These are phyloP conservation scores for Papiliotrema nemorosa DNA, from an alignment of 1,284 basidiomycete genomes.

Conservation along the genomic window DNA sequence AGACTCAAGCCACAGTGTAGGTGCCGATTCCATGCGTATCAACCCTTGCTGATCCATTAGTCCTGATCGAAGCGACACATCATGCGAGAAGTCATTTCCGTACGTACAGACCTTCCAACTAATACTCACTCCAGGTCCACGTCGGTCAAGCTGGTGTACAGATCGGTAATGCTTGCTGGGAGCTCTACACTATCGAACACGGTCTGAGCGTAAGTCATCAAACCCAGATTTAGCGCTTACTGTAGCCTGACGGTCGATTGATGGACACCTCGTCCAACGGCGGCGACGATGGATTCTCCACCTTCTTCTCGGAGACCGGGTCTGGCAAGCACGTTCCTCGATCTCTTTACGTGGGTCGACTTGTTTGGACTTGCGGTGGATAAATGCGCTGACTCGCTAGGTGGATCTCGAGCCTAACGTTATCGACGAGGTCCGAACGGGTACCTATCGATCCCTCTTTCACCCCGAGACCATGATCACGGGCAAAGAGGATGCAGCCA, in stretches of 20 bases:
- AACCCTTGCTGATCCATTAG: too few relatives aligned
- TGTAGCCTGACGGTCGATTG: conserved; percentile 81
- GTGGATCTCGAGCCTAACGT: conserved; percentile 93
- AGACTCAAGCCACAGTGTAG: too few relatives aligned
- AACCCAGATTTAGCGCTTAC: background rate
- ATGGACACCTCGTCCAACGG: conserved; percentile 67
- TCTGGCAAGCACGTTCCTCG: conserved; percentile 96
- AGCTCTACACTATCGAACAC: conserved; percentile 98
- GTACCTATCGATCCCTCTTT: conserved; percentile 91
- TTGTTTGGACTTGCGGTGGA: background rate
- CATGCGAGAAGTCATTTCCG: conserved; percentile 50
- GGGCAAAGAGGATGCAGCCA: conserved; percentile 99
- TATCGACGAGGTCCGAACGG: conserved; percentile 93
- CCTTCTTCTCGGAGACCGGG: conserved; percentile 62
- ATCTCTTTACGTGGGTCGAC: conserved; percentile 74
- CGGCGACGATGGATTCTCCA: conserved; percentile 89
- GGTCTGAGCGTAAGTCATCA: conserved; percentile 74
- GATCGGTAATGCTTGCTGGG: conserved; percentile 97
- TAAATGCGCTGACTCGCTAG: conserved; percentile 27
- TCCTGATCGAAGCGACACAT: too few relatives aligned
- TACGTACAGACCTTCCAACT: conserved; percentile 21
- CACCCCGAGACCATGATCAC: conserved; percentile 99
- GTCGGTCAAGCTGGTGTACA: conserved; percentile 52
- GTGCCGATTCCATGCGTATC: too few relatives aligned
- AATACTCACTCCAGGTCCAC: conserved; percentile 37